A percentile compares a stretch with the other conserved stretches of the same genome.
These are phyloP conservation scores for Eimeria acervulina DNA, from an alignment of 169 alveolate species.

Conservation along the genomic window DNA sequence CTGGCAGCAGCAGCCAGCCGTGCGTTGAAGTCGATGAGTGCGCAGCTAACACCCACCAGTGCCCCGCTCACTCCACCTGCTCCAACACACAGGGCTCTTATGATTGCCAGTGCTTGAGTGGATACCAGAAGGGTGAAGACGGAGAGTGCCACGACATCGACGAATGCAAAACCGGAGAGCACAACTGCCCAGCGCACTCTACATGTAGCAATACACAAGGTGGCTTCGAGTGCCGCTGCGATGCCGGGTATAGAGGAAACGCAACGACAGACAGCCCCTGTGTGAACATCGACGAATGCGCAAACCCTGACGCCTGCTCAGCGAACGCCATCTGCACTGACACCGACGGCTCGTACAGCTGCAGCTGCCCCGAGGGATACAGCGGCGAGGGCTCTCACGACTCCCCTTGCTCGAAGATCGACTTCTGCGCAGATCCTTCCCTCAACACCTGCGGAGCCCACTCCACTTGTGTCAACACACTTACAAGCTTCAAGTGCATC, in stretches of 20 bases:
- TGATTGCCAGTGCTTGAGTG: constrained; percentile 81
- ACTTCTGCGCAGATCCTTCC: constrained; percentile 69
- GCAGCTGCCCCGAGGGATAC: constrained; percentile 84
- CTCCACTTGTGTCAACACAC: constrained; percentile 59
- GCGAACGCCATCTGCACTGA: constrained; percentile 85
- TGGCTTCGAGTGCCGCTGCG: constrained; percentile 85
- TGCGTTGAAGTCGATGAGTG: constrained; percentile 81
- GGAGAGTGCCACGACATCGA: constrained; percentile 84
- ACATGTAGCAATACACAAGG: constrained; percentile 86
- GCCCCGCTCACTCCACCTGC: constrained; percentile 81
- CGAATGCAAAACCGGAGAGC: constrained; percentile 82
- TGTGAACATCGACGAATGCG: constrained; percentile 88
- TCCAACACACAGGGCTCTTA: constrained; percentile 84
- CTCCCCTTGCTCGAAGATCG: constrained; percentile 75
- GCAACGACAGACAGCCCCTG: constrained; percentile 65
- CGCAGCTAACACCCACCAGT: constrained; percentile 74
- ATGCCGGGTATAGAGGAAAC: constrained; percentile 48
- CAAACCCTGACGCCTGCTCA: constrained; percentile 81
- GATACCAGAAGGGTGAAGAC: constrained; percentile 60
- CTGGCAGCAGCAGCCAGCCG: constrained; percentile 34
- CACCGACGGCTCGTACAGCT: constrained; percentile 85
- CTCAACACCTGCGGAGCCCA: constrained; percentile 75
- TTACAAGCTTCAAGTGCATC: constrained; percentile 59
- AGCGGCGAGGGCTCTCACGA: constrained; percentile 69
- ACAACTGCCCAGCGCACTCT: constrained; percentile 38